Evolutionary conservation across 352 stramenopile species (phyloP).

Genomic region (Blastocystis sp.): DNA sequence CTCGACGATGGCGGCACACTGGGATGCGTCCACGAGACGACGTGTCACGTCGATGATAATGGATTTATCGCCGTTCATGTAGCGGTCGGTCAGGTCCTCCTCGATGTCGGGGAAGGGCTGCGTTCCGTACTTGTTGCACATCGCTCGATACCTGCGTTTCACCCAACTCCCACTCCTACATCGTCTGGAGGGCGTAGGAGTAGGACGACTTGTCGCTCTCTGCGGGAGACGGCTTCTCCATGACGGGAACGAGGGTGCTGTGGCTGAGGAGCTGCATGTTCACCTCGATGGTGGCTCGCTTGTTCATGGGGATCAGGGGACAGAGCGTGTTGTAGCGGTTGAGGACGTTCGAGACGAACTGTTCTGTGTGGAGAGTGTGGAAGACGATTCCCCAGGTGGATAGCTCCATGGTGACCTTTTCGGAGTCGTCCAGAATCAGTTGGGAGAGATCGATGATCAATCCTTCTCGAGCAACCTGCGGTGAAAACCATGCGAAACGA

Average conservation of each 20-base stretch:
- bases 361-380: slow-evolving; percentile 6
- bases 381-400: slow-evolving; percentile 13
- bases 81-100: background rate
- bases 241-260: background rate
- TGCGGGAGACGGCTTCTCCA: background rate
- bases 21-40: background rate
- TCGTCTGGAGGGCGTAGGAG: background rate
- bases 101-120: background rate
- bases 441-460: background rate
- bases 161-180: background rate
- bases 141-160: background rate
- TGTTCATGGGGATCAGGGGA: background rate
- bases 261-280: background rate
- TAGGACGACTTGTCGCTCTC: background rate
- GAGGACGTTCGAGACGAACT: background rate
- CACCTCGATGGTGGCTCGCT: background rate
- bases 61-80: background rate
- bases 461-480: background rate
- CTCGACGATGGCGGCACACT: slow-evolving; percentile 1
- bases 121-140: slow-evolving; percentile 27
- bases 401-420: background rate
- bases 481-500: background rate
- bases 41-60: background rate
- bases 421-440: slow-evolving; percentile 14
- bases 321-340: slow-evolving; percentile 21